Conservation (phyloP, 208 protist species). For the Trypanosoma caninum region DNA sequence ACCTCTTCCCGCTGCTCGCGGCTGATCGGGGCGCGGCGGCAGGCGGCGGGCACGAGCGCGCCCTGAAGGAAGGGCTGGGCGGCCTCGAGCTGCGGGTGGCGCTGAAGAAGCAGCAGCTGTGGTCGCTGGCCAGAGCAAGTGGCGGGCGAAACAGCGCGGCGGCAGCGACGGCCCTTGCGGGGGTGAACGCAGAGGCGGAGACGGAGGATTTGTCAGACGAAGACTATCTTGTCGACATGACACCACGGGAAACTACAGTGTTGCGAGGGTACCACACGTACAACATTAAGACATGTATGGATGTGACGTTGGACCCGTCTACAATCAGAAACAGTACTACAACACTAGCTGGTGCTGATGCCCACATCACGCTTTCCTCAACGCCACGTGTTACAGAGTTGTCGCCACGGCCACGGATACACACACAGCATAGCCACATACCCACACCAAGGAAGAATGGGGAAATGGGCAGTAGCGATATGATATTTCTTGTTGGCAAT, state of each 20-base stretch:
- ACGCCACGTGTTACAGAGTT: background rate
- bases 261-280: constrained; percentile 25
- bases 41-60: constrained; percentile 9
- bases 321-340: background rate
- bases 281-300: constrained; percentile 23
- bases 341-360: background rate
- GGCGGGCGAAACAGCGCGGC: background rate
- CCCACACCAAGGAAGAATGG: constrained; percentile 24
- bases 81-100: constrained; percentile 46
- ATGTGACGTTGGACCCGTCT: too few relatives aligned
- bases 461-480: constrained; percentile 27
- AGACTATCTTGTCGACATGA: background rate
- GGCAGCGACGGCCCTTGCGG: background rate
- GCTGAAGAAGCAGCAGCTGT: constrained; percentile 30
- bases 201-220: constrained; percentile 14
- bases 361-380: too few relatives aligned
- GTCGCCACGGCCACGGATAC: background rate
- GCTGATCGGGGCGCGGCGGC: background rate
- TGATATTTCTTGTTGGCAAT: constrained; percentile 63
- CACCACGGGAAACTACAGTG: constrained; percentile 13
- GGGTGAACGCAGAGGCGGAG: background rate
- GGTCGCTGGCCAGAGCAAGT: constrained; percentile 12
- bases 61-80: constrained; percentile 27
- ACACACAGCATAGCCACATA: constrained; percentile 6
- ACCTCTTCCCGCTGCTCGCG: constrained; percentile 18